Evolutionary conservation across 2,329 filamentous ascomycete genomes (phyloP).

Genomic region (Cytospora piceicola): DNA sequence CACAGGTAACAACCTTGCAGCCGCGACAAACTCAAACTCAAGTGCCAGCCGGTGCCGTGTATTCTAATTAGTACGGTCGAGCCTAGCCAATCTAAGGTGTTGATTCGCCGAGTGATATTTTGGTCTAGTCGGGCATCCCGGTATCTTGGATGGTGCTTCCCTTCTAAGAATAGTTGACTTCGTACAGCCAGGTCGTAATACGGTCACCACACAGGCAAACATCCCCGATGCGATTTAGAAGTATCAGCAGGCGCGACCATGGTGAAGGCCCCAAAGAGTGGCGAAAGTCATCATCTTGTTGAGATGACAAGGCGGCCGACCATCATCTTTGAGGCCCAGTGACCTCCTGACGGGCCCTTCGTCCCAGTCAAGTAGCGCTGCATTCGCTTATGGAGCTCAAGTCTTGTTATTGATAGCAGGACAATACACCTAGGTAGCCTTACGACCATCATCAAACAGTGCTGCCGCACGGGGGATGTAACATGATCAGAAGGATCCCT

Average conservation of each 20-base stretch:
- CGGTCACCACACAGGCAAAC: conserved; percentile 19
- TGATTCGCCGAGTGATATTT: conserved; percentile 19
- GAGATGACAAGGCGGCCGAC: neutral
- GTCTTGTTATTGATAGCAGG: neutral
- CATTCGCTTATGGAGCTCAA: neutral
- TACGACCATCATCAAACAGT: neutral
- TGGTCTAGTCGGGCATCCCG: conserved; percentile 11
- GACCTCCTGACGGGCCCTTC: neutral
- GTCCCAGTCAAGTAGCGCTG: neutral
- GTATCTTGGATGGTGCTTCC: conserved; percentile 11
- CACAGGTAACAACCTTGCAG: conserved; percentile 7
- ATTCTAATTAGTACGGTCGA: conserved; percentile 5
- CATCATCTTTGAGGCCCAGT: neutral
- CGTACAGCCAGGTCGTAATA: conserved; percentile 17
- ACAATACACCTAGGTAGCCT: too few relatives aligned
- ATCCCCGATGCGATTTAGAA: neutral
- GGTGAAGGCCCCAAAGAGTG: conserved; percentile 11
- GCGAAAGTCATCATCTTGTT: conserved; percentile 14
- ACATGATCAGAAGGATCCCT: neutral
- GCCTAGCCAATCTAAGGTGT: conserved; percentile 6
- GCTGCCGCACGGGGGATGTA: neutral
- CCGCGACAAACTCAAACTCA: conserved; percentile 4
- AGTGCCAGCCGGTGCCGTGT: conserved; percentile 20
- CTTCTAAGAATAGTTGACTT: conserved; percentile 23
- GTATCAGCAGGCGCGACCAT: conserved; percentile 7